A percentile compares a stretch with the other conserved stretches of the same genome.
phyloP scores from a whole-genome alignment of 768 basidiomycete genomes.

The Lanmaoa pseudosensibilis region DNA sequence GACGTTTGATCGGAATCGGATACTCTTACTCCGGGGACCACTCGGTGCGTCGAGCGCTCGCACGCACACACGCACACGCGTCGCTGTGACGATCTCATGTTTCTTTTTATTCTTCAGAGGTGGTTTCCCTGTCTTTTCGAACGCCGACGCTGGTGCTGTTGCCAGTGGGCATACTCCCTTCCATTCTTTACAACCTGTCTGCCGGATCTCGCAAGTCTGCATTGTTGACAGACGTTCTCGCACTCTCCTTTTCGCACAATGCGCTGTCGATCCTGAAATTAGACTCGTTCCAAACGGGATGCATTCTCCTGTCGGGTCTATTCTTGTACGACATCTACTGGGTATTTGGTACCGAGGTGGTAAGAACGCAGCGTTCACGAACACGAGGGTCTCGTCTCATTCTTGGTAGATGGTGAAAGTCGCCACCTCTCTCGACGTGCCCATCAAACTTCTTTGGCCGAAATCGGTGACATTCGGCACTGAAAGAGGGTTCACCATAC shows the following conservation, averaged over 20 bases:
- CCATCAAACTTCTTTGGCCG: constrained; percentile 91
- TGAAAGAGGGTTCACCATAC: constrained; percentile 74
- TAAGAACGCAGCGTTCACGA: constrained; percentile 40
- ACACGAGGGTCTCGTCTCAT: constrained; percentile 1
- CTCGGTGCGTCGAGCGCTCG: constrained; percentile 38
- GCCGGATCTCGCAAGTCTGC: constrained; percentile 53
- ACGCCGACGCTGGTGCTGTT: constrained; percentile 57
- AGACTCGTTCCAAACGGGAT: constrained; percentile 88
- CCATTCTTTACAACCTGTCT: constrained; percentile 58
- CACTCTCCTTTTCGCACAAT: constrained; percentile 79
- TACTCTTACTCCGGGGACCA: constrained; percentile 47
- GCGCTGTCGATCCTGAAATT: constrained; percentile 77
- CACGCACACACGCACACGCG: neutral
- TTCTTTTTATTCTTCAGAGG: constrained; percentile 28
- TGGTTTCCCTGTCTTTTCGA: constrained; percentile 46
- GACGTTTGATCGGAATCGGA: constrained; percentile 47
- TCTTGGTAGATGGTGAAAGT: constrained; percentile 82
- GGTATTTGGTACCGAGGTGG: constrained; percentile 88
- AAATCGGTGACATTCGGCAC: constrained; percentile 56
- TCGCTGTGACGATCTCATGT: constrained; percentile 3
- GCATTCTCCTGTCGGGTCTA: constrained; percentile 76
- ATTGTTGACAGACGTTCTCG: constrained; percentile 71
- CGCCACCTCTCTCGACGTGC: constrained; percentile 84
- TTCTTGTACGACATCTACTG: constrained; percentile 96
- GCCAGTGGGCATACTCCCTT: constrained; percentile 63